Evolutionary conservation across 768 basidiomycete species (phyloP).

Genomic region (Hysterangium stoloniferum): DNA sequence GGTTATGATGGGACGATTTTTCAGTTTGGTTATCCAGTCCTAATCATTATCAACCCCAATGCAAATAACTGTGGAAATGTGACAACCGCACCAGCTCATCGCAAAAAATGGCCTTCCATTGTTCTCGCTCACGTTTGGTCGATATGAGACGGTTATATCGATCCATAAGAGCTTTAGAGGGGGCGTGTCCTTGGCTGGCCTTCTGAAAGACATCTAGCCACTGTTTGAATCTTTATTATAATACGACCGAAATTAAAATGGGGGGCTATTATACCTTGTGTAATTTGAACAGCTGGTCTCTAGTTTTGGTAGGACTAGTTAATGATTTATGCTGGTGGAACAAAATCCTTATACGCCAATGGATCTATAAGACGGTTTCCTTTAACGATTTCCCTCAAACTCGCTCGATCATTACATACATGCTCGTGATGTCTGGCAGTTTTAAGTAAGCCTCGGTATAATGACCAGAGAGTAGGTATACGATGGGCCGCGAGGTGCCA

Average conservation of each 20-base stretch:
- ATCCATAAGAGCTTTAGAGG: conserved; percentile 36
- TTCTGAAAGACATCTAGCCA: conserved; percentile 51
- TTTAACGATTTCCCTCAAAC: too few relatives aligned
- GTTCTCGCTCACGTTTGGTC: conserved; percentile 39
- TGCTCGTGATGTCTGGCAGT: conserved; percentile 41
- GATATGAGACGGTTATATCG: conserved; percentile 56
- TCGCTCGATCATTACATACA: conserved; percentile 33
- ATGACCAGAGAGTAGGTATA: conserved; percentile 65
- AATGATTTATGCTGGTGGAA: conserved; percentile 45
- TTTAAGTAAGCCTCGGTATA: conserved; percentile 65
- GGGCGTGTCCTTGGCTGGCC: conserved; percentile 46
- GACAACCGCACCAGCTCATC: conserved; percentile 43
- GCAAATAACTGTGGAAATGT: background rate
- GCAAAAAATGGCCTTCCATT: conserved; percentile 38
- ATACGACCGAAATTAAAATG: background rate
- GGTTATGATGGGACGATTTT: conserved; percentile 60
- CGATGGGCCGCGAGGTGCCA: conserved; percentile 65
- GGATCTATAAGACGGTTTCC: conserved; percentile 47
- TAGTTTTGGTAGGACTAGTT: conserved; percentile 48
- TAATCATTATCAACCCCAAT: conserved; percentile 19
- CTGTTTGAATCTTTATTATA: conserved; percentile 27
- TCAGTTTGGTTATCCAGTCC: conserved; percentile 50
- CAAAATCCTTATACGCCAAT: conserved; percentile 43
- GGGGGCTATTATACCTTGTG: conserved; percentile 26
- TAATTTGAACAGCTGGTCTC: conserved; percentile 37